Evolutionary conservation across 768 basidiomycete species (phyloP).

Genomic region (Pisolithus tinctorius): DNA sequence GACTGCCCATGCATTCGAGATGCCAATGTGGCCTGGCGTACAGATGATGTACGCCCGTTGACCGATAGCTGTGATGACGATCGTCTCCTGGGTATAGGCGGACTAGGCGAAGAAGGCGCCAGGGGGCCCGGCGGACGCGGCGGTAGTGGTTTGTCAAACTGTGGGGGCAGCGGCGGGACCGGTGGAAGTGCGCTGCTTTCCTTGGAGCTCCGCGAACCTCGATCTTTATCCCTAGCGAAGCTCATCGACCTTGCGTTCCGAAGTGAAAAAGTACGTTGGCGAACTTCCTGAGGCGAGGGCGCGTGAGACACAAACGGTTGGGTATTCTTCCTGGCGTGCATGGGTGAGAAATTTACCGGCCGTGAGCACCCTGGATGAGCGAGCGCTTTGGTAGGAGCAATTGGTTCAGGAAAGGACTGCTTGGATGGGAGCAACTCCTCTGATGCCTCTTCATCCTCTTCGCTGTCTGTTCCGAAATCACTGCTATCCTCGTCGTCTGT

Average conservation of each 20-base stretch:
- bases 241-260: slow-evolving; percentile 42
- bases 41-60: background rate
- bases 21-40: background rate
- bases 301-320: background rate
- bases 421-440: slow-evolving; percentile 7
- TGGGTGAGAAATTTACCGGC: too few relatives aligned
- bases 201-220: slow-evolving; percentile 6
- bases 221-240: slow-evolving; percentile 11
- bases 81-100: slow-evolving; percentile 10
- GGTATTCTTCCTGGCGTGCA: background rate
- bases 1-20: background rate
- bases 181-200: slow-evolving; percentile 35
- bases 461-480: slow-evolving; percentile 26
- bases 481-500: slow-evolving; percentile 31
- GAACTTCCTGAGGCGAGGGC: slow-evolving; percentile 5
- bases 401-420: background rate
- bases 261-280: slow-evolving; percentile 38
- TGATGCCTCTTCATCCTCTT: slow-evolving; percentile 7
- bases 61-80: slow-evolving; percentile 5
- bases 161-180: slow-evolving; percentile 31
- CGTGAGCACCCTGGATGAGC: too few relatives aligned
- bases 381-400: background rate
- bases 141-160: slow-evolving; percentile 39
- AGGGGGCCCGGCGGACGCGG: slow-evolving; percentile 17
- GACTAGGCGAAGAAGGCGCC: background rate